Percentiles rank a stretch among this genome's conserved stretches.
phyloP scores from a whole-genome alignment of 306 rosid genomes.

The Begonia masoniana region DNA sequence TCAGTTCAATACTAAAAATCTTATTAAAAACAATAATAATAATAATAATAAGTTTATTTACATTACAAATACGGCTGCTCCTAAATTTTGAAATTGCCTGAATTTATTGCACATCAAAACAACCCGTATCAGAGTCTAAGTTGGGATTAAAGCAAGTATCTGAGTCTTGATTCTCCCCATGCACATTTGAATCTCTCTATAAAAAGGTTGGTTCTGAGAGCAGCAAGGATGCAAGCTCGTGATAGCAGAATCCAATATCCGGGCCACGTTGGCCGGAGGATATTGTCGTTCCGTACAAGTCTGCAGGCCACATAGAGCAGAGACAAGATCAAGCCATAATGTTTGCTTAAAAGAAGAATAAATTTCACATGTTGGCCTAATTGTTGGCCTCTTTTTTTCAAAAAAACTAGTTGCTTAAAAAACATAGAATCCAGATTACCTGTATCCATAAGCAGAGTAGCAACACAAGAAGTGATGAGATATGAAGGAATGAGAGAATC shows the following conservation, averaged over 20 bases:
- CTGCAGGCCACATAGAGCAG: slow-evolving; percentile 22
- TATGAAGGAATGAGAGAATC: slow-evolving; percentile 60
- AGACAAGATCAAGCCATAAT: no score
- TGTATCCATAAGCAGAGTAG: slow-evolving; percentile 80
- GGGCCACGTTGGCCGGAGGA: slow-evolving; percentile 87
- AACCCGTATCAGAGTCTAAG: slow-evolving; percentile 17
- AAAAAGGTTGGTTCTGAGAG: slow-evolving; percentile 63
- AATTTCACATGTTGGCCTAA: not conserved
- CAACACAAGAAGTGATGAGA: slow-evolving; percentile 74
- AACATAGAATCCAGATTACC: slow-evolving; percentile 25
- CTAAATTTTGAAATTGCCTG: no score
- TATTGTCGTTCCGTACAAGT: slow-evolving; percentile 85
- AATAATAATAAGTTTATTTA: no score
- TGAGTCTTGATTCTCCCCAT: slow-evolving; percentile 87
- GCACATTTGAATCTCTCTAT: slow-evolving; percentile 91
- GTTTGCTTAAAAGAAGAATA: not conserved
- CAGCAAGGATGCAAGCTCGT: slow-evolving; percentile 60
- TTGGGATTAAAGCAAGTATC: slow-evolving; percentile 78
- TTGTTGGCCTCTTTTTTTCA: not conserved
- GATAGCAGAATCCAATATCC: slow-evolving; percentile 69
- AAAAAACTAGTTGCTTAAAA: not conserved
- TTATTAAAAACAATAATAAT: no score
- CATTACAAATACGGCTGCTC: no score
- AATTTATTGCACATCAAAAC: no score
- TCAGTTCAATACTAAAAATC: no score